Evolutionary conservation across 306 rosid species (phyloP), one percentile per base, ranked within the genome.

Genomic region (Cotoneaster glaucophyllus): DNA sequence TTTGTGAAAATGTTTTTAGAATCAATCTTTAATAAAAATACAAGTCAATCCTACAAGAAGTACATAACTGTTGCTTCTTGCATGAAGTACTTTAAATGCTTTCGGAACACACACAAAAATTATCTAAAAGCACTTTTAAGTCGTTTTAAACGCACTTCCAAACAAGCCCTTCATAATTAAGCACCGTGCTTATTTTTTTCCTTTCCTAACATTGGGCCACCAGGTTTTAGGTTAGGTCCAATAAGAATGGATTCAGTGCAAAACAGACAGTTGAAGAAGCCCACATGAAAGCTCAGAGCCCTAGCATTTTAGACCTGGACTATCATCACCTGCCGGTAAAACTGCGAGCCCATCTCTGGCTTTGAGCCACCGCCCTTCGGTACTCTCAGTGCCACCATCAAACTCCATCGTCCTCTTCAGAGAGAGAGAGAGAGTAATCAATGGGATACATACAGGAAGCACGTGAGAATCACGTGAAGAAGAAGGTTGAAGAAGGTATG

Each of bases 401-500:
- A 4, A 10, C 24, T 61, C 39, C 26, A 13, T 19, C 57, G 22
- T 48, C 31, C 5, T 70, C 31, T 9, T 70, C 77, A 61, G 14
- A 56, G 32, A 24, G 14, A 4, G 17, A 13, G 19, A 15, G 62
- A n/a, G 62, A 52, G 9, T 50, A 29, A 57, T 64, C 57, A 58
- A 95, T 92, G 99, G 96, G 99, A 8, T 86, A 80, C 81, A 41
- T 92, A 44, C 89, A 92, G 80, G 91, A 95, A 61, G 99, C 99
- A 57, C 97, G 97, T 44, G 86, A 92, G 64, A 95, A 95, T 85
- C 97, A 92, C 71, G 99, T 92, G 58, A 95, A 95, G 96, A 95
- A 95, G 97, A 95, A 95, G 78, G 99, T 85, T 3, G 99, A 92
- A 83, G 98, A 90, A 92, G 99, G 97, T 95, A 79, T 10, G 41